phyloP scores from a whole-genome alignment of 2,329 filamentous ascomycete genomes.

The Alternaria incomplexa region DNA sequence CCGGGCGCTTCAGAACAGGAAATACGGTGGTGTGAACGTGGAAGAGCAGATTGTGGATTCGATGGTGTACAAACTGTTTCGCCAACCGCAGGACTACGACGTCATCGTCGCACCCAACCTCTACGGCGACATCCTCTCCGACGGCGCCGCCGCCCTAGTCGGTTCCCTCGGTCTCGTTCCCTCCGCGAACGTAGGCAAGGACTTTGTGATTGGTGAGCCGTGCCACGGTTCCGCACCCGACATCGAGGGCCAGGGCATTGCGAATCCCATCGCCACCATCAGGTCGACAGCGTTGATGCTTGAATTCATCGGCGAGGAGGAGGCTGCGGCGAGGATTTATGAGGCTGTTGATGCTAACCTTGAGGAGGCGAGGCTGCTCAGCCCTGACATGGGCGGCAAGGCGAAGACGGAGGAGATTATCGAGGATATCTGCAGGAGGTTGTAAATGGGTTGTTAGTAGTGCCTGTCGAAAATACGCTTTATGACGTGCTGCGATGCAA shows the following conservation, averaged over 20 bases:
- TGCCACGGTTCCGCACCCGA: slow-evolving; percentile 97
- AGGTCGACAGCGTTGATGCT: slow-evolving; percentile 92
- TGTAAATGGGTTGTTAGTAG: no score
- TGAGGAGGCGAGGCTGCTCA: slow-evolving; percentile 80
- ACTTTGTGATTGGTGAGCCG: slow-evolving; percentile 95
- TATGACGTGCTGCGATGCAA: no score
- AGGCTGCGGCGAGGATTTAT: slow-evolving; percentile 88
- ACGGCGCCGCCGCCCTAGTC: slow-evolving; percentile 92
- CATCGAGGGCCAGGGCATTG: slow-evolving; percentile 89
- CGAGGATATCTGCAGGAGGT: slow-evolving; percentile 80
- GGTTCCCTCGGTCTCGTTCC: slow-evolving; percentile 92
- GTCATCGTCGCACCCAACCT: slow-evolving; percentile 97
- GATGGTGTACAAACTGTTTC: slow-evolving; percentile 99
- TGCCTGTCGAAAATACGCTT: no score
- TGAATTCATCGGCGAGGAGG: slow-evolving; percentile 88
- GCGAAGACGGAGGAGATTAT: slow-evolving; percentile 87
- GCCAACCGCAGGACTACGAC: slow-evolving; percentile 92
- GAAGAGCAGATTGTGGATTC: slow-evolving; percentile 99
- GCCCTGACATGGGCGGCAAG: slow-evolving; percentile 87
- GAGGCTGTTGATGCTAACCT: slow-evolving; percentile 89
- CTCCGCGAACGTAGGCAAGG: slow-evolving; percentile 91
- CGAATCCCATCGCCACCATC: slow-evolving; percentile 95
- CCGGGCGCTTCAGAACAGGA: slow-evolving; percentile 69
- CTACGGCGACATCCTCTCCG: slow-evolving; percentile 95
- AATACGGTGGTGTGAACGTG: slow-evolving; percentile 69